Conservation (phyloP, 2,329 filamentous ascomycete genomes). For the Trichophyton verrucosum region DNA sequence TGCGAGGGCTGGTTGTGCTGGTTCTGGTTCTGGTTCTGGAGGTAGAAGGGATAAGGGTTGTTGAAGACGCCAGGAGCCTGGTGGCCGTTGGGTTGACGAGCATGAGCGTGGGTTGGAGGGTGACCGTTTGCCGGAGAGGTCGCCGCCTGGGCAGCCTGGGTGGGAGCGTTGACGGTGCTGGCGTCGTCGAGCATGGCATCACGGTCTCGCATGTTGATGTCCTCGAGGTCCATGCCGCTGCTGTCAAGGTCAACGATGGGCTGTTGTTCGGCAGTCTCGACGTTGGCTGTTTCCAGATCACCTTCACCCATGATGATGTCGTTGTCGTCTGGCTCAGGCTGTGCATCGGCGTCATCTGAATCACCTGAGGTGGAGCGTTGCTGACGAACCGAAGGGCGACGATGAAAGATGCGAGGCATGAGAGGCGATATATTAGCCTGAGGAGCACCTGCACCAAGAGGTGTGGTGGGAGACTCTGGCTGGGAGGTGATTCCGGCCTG, state of each 20-base stretch:
- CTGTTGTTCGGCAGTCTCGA: conserved; percentile 31
- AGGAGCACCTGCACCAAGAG: conserved; percentile 50
- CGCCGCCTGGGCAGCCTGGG: conserved; percentile 53
- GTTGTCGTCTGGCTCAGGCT: conserved; percentile 57
- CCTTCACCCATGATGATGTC: conserved; percentile 60
- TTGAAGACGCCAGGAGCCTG: conserved; percentile 59
- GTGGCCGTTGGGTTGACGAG: conserved; percentile 42
- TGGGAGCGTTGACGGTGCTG: conserved; percentile 64
- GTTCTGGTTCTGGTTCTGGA: conserved; percentile 44
- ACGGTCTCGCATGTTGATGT: conserved; percentile 72
- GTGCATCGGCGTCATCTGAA: conserved; percentile 61
- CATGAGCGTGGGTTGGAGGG: conserved; percentile 57
- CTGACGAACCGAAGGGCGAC: conserved; percentile 77
- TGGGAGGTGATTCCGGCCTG: conserved; percentile 66
- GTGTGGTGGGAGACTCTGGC: conserved; percentile 81
- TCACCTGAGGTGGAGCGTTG: conserved; percentile 79
- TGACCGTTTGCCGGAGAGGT: conserved; percentile 44
- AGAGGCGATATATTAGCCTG: conserved; percentile 41
- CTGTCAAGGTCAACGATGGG: conserved; percentile 65
- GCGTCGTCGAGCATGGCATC: conserved; percentile 59
- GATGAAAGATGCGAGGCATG: conserved; percentile 39
- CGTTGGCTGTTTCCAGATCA: conserved; percentile 31
- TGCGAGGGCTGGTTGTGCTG: not conserved
- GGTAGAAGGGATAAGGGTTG: conserved; percentile 63
- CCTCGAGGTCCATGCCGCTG: conserved; percentile 64